Base-by-base conservation (phyloP, 2,329 filamentous ascomycete species). In the Trichophyton rubrum region DNA sequence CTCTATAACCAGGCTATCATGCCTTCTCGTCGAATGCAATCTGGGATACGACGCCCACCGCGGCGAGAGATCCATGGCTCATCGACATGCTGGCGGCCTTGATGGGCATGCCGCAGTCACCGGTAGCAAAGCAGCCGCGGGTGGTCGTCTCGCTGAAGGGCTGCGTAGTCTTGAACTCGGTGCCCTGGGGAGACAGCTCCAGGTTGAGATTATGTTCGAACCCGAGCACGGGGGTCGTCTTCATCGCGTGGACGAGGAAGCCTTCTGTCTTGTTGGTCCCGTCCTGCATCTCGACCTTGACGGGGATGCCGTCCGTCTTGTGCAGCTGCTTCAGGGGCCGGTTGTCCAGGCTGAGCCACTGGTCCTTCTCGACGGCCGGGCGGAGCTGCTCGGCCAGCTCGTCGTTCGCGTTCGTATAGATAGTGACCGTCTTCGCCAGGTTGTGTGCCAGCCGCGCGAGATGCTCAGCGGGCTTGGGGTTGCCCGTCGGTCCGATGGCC, bases 401-500 rank as follows among this genome's bases (percentile, higher is more conserved):
- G 0, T 68, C 65, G 57, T 75, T 67, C 7, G 76, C 78, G 65
- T 83, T 71, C 9, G 80, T 82, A 71, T 82, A 84, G 51, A 83
- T 69, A 8, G 74, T 80, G 5, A 81, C 73, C 0, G 68, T 67
- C 15, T 72, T 63, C 0, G 78, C 70, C 3, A 84, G 71, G 1
- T 74, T 73, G 1, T 66, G 69, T 1, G 77, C 78, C 72, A 78
- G 77, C 47, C 74, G 72, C 0, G 74, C 70, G 8, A 80, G 61
- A 61, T 78, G 75, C 0, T 72, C 62, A 5, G 76, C 70, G 56
- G 73, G 67, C 8, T 68, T 64, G 0, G 71, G 51, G 6, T 65
- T 66, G 3, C 68, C 69, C 6, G 73, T 47, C 40, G 72, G 64
- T 0, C 72, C 77, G 15, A 71, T 70, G 1, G 75, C 77, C 3